Evolutionary conservation across 805 yeast species (phyloP).

Genomic region (Wickerhamiella siamensis): DNA sequence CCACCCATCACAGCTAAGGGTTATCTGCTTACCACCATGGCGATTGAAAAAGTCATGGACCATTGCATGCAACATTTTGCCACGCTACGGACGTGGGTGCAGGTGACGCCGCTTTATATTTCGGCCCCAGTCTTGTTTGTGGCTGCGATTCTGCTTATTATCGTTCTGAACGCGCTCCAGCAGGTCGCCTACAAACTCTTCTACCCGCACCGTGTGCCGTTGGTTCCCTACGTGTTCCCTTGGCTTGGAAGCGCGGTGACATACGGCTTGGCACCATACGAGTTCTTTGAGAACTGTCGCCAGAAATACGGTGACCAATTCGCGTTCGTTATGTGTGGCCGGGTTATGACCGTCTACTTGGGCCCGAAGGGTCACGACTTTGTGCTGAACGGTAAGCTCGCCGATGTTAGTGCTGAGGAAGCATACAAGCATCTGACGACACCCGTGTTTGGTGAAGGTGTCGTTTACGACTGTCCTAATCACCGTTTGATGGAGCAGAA

Average conservation of each 20-base stretch:
- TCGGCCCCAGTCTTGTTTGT: slow-evolving; percentile 17
- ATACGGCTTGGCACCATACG: slow-evolving; percentile 90
- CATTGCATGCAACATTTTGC: neutral
- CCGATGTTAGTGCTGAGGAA: slow-evolving; percentile 89
- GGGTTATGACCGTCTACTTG: slow-evolving; percentile 83
- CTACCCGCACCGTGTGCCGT: slow-evolving; percentile 61
- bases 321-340: slow-evolving; percentile 79
- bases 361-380: slow-evolving; percentile 98
- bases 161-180: slow-evolving; percentile 20
- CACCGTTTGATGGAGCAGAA: slow-evolving; percentile 92
- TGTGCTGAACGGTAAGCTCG: slow-evolving; percentile 75
- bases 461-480: slow-evolving; percentile 93
- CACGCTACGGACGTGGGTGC: neutral
- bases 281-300: slow-evolving; percentile 68
- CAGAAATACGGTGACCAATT: slow-evolving; percentile 83
- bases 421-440: slow-evolving; percentile 95
- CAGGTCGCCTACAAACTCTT: slow-evolving; percentile 23
- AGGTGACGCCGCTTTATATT: slow-evolving; percentile 13
- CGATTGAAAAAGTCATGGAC: neutral
- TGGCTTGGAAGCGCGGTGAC: slow-evolving; percentile 86
- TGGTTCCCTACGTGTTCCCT: slow-evolving; percentile 86
- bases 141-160: slow-evolving; percentile 6
- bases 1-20: neutral
- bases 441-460: slow-evolving; percentile 98
- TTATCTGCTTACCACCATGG: neutral